These are phyloP conservation scores for Chaetoceros tenuissimus DNA, from an alignment of 108 stramenopile species.

Conservation along the genomic window DNA sequence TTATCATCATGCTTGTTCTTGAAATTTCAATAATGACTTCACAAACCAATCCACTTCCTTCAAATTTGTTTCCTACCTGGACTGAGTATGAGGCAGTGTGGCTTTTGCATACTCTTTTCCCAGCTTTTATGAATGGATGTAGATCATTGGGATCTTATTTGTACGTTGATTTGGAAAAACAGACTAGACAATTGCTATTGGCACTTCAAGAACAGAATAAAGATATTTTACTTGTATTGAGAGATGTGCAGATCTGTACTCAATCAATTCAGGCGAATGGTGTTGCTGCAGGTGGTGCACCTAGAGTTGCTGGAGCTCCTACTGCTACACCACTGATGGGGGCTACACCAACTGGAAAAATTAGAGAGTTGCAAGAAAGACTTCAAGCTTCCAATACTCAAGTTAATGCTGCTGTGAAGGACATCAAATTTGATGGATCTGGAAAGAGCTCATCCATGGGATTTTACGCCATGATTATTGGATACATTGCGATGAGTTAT, in stretches of 20 bases:
- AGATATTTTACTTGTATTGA: slow-evolving; percentile 87
- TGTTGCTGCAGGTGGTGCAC: slow-evolving; percentile 25
- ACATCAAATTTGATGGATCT: slow-evolving; percentile 46
- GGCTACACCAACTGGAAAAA: slow-evolving; percentile 81
- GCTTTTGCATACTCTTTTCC: slow-evolving; percentile 90
- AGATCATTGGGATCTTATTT: slow-evolving; percentile 87
- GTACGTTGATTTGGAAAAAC: slow-evolving; percentile 91
- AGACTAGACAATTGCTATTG: slow-evolving; percentile 75
- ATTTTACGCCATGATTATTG: slow-evolving; percentile 87
- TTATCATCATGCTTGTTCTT: slow-evolving; percentile 87
- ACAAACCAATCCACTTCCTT: slow-evolving; percentile 74
- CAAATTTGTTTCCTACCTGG: slow-evolving; percentile 82
- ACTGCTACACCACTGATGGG: slow-evolving; percentile 13
- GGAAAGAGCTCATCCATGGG: slow-evolving; percentile 54
- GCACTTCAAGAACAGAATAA: slow-evolving; percentile 91
- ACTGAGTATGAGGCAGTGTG: slow-evolving; percentile 88
- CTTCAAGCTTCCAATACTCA: slow-evolving; percentile 66
- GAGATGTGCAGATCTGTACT: slow-evolving; percentile 89
- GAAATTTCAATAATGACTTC: slow-evolving; percentile 89
- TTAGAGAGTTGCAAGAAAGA: slow-evolving; percentile 77
- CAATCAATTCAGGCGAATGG: slow-evolving; percentile 65
- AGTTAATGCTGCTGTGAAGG: slow-evolving; percentile 72
- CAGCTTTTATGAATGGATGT: slow-evolving; percentile 98
- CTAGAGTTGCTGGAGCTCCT: slow-evolving; percentile 26
- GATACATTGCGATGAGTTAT: slow-evolving; percentile 84